Evolutionary conservation across 306 rosid genomes (phyloP).

Genomic region (Quercus agrifolia): DNA sequence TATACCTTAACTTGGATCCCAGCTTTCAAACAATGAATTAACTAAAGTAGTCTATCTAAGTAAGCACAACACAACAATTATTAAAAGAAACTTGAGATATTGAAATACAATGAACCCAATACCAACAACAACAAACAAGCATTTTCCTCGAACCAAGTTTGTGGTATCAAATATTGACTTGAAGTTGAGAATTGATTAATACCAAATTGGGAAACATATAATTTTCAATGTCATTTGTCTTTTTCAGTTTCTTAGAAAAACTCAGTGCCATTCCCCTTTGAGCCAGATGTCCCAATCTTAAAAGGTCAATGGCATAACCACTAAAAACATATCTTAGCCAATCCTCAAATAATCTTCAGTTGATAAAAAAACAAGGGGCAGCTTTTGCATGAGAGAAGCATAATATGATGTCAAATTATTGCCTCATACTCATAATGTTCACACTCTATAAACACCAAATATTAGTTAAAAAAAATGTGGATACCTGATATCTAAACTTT

Average conservation of each 20-base stretch:
- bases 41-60: constrained; percentile 20
- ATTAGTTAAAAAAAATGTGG: no score
- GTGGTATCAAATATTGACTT: constrained; percentile 2
- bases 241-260: background rate
- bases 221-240: background rate
- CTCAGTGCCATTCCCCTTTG: background rate
- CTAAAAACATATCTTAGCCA: background rate
- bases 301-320: constrained; percentile 1
- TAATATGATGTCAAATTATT: background rate
- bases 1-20: constrained; percentile 9
- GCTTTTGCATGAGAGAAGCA: background rate
- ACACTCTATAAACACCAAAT: no score
- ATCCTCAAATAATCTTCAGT: background rate
- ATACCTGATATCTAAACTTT: no score
- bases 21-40: constrained; percentile 12
- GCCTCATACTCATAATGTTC: no score
- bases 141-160: constrained; percentile 16
- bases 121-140: constrained; percentile 11
- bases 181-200: background rate
- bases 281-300: background rate
- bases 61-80: background rate
- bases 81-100: background rate
- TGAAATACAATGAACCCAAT: constrained; percentile 20
- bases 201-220: background rate
- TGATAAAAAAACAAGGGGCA: background rate